phyloP scores from a whole-genome alignment of 1,284 basidiomycete species.

The Fomitopsis schrenkii region DNA sequence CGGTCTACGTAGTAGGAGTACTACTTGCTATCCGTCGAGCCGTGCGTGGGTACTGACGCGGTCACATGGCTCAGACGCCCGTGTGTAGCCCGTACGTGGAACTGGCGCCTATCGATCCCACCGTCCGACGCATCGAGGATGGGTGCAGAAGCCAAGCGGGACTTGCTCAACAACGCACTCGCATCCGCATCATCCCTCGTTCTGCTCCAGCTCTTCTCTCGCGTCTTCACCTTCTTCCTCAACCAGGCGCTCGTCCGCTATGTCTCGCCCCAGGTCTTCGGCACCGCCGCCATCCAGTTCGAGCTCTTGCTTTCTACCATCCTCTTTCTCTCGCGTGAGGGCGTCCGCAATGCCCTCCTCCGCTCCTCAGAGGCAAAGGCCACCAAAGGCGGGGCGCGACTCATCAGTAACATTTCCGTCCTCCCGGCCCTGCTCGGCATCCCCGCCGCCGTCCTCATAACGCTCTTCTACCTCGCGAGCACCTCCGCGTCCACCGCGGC shows the following conservation, averaged over 20 bases:
- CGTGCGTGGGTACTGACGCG: neutral
- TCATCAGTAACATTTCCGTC: conserved; percentile 28
- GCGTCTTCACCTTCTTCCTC: conserved; percentile 82
- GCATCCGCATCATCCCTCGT: conserved; percentile 79
- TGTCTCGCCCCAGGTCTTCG: conserved; percentile 83
- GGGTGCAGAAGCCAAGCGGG: neutral
- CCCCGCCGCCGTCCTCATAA: conserved; percentile 24
- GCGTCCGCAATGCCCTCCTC: conserved; percentile 80
- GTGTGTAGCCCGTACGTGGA: neutral
- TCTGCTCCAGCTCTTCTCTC: conserved; percentile 80
- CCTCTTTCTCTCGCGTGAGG: conserved; percentile 90
- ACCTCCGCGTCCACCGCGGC: conserved; percentile 24
- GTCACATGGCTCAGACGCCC: neutral
- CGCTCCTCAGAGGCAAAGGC: conserved; percentile 24
- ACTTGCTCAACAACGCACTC: conserved; percentile 29
- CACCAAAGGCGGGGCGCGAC: neutral
- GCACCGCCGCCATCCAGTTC: conserved; percentile 83
- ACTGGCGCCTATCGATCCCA: neutral
- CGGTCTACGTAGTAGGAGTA: too few relatives aligned
- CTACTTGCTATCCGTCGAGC: neutral
- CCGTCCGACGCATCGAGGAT: neutral
- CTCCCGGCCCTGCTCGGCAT: conserved; percentile 29
- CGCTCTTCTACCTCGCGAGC: conserved; percentile 24
- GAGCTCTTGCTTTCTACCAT: conserved; percentile 86
- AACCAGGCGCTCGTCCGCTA: conserved; percentile 88